These are phyloP conservation scores for Jimgerdemannia flammicorona DNA, from an alignment of 192 early-diverging fungal species.

Conservation along the genomic window DNA sequence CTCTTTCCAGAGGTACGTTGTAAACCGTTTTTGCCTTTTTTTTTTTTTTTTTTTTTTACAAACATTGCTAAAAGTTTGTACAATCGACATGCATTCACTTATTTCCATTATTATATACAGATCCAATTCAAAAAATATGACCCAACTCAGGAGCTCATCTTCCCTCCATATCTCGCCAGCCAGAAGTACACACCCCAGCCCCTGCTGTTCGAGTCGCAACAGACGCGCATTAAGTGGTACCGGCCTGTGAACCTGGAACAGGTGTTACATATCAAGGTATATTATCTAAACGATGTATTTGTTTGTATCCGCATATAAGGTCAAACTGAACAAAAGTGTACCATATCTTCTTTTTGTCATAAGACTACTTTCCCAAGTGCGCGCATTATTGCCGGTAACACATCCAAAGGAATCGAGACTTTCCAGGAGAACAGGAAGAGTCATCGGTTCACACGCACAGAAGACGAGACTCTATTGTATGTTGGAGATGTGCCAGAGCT, in stretches of 20 bases:
- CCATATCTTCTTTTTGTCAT: no score
- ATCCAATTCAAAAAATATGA: slow-evolving; percentile 58
- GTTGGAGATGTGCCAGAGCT: slow-evolving; percentile 70
- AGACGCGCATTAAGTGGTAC: slow-evolving; percentile 43
- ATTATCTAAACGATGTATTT: no score
- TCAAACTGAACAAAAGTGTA: not conserved
- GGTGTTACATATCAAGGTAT: slow-evolving; percentile 44
- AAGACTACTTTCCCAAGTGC: slow-evolving; percentile 49
- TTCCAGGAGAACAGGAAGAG: not conserved
- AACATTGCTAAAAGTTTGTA: no score
- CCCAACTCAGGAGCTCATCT: slow-evolving; percentile 60
- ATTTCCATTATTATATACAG: not conserved
- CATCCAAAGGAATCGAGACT: slow-evolving; percentile 77
- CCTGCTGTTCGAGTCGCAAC: slow-evolving; percentile 37
- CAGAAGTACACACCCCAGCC: slow-evolving; percentile 47
- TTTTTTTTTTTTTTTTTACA: no score
- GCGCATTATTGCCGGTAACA: slow-evolving; percentile 83
- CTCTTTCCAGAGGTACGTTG: slow-evolving; percentile 3
- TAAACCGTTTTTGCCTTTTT: no score
- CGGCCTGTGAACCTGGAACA: slow-evolving; percentile 49
- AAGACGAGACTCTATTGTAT: slow-evolving; percentile 62
- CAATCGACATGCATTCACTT: not conserved
- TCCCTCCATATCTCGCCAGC: slow-evolving; percentile 53
- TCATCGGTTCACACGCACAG: slow-evolving; percentile 7
- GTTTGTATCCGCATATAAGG: not conserved